Evolutionary conservation across 2,329 filamentous ascomycete species (phyloP).

Genomic region (Verticillium alfalfae): DNA sequence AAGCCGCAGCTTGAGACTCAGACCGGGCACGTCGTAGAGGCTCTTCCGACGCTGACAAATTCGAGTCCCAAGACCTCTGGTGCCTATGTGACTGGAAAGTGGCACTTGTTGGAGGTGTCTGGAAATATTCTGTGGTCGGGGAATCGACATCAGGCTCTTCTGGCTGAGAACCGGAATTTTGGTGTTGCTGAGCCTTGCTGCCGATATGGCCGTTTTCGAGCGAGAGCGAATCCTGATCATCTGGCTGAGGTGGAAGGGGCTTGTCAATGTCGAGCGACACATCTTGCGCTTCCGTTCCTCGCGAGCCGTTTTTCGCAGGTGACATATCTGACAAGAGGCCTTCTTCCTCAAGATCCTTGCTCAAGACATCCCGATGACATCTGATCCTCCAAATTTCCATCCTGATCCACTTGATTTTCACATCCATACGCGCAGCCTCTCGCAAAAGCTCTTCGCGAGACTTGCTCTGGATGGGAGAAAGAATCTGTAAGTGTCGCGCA

Average conservation of each 20-base stretch:
- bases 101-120: slow-evolving; percentile 40
- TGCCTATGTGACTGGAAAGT: slow-evolving; percentile 27
- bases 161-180: neutral
- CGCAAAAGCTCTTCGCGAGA: slow-evolving; percentile 82
- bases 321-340: slow-evolving; percentile 13
- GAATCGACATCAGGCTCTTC: slow-evolving; percentile 25
- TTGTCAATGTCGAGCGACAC: slow-evolving; percentile 17
- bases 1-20: slow-evolving; percentile 33
- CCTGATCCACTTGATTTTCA: slow-evolving; percentile 88
- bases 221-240: neutral
- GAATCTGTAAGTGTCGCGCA: slow-evolving; percentile 79
- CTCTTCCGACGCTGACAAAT: slow-evolving; percentile 23
- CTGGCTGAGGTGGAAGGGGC: neutral
- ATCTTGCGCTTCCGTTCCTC: slow-evolving; percentile 15
- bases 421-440: slow-evolving; percentile 77
- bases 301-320: slow-evolving; percentile 29
- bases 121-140: slow-evolving; percentile 38
- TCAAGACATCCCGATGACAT: slow-evolving; percentile 84
- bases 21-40: slow-evolving; percentile 30
- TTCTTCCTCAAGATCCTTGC: slow-evolving; percentile 82
- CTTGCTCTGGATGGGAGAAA: slow-evolving; percentile 87
- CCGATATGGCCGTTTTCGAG: neutral
- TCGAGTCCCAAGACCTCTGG: slow-evolving; percentile 36
- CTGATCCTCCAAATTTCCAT: slow-evolving; percentile 89
- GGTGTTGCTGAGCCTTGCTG: neutral